Percentiles rank a stretch among this genome's conserved stretches.
Conservation (phyloP, 331 rosid species). For the Pyracantha coccinea region DNA sequence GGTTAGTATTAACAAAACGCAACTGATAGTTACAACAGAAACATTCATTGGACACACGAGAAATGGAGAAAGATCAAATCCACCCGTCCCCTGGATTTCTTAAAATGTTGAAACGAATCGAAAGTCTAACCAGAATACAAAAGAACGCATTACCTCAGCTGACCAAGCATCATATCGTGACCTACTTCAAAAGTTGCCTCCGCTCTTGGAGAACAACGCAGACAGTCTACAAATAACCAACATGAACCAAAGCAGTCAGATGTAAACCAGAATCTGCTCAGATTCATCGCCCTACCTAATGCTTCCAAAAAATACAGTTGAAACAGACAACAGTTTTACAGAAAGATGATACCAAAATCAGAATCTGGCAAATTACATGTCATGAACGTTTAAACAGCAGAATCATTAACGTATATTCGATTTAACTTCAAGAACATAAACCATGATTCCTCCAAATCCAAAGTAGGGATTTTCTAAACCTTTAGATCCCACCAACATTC, state of each 20-base stretch:
- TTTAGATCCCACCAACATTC: not conserved
- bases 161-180: no score
- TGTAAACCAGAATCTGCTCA: no score
- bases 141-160: not conserved
- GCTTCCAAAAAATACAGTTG: not conserved
- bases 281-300: not conserved
- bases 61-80: no score
- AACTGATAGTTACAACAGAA: no score
- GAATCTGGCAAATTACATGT: not conserved
- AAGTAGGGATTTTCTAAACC: not conserved
- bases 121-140: not conserved
- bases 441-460: not conserved
- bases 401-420: not conserved
- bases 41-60: no score
- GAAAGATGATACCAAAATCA: not conserved
- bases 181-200: not conserved
- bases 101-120: not conserved
- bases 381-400: not conserved
- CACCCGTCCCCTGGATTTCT: not conserved
- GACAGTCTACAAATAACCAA: not conserved
- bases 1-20: not conserved
- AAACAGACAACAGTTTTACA: not conserved
- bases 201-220: not conserved
- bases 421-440: not conserved
- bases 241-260: no score